phyloP scores from a whole-genome alignment of 2,329 filamentous ascomycete genomes.

The Parafenestella ontariensis region DNA sequence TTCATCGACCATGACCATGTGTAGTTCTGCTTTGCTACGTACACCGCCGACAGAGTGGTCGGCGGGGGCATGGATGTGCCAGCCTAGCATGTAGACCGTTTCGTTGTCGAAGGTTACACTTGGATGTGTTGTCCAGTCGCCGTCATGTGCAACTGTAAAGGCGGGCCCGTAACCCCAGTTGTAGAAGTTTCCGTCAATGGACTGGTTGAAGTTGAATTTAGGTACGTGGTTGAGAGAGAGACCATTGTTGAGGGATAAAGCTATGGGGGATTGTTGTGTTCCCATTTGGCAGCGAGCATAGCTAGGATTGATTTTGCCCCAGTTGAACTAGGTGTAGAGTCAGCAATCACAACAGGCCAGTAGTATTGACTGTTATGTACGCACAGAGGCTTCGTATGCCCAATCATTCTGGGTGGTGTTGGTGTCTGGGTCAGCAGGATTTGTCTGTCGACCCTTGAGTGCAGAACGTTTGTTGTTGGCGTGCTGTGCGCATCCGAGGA shows the following conservation, averaged over 20 bases:
- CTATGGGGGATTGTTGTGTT: slow-evolving; percentile 60
- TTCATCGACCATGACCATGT: slow-evolving; percentile 57
- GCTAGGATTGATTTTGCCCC: slow-evolving; percentile 49
- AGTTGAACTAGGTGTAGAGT: slow-evolving; percentile 39
- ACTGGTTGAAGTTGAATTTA: slow-evolving; percentile 51
- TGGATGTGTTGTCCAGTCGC: slow-evolving; percentile 50
- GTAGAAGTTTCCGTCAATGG: slow-evolving; percentile 51
- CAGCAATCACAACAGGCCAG: slow-evolving; percentile 40
- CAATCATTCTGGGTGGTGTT: slow-evolving; percentile 21
- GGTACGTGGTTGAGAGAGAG: slow-evolving; percentile 52
- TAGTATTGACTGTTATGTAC: neutral
- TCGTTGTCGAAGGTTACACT: slow-evolving; percentile 56
- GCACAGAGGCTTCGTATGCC: slow-evolving; percentile 21
- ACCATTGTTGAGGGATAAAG: slow-evolving; percentile 50
- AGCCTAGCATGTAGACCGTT: slow-evolving; percentile 58
- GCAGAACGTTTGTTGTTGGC: slow-evolving; percentile 16
- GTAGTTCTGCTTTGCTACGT: slow-evolving; percentile 56
- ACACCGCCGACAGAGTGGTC: slow-evolving; percentile 57
- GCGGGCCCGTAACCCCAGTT: slow-evolving; percentile 61
- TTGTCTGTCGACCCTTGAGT: slow-evolving; percentile 11
- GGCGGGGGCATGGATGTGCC: slow-evolving; percentile 61
- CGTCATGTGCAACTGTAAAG: slow-evolving; percentile 50
- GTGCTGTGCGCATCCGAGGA: slow-evolving; percentile 23
- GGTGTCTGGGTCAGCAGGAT: slow-evolving; percentile 2
- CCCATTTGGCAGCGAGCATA: slow-evolving; percentile 59